A percentile compares a stretch with the other conserved stretches of the same genome.
These are phyloP conservation scores for Hanseniaspora gamundiae DNA, from an alignment of 1,139 yeast species.

Conservation along the genomic window DNA sequence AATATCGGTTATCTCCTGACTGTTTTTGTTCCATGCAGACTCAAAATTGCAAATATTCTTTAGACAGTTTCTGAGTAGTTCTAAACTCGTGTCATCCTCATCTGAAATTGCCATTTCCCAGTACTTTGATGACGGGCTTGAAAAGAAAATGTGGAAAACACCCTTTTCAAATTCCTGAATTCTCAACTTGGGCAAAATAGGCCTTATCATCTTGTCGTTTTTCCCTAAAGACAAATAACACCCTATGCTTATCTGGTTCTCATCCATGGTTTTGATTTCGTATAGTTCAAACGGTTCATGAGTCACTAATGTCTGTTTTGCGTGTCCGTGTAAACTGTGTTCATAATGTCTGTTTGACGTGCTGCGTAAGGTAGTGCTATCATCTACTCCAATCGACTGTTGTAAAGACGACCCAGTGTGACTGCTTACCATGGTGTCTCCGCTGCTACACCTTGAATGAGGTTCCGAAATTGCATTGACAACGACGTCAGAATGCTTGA, in stretches of 20 bases:
- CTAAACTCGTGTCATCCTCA: not conserved
- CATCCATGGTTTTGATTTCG: slow-evolving; percentile 8
- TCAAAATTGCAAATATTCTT: not conserved
- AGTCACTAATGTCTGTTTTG: not conserved
- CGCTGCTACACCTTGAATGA: not conserved
- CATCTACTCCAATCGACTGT: no score
- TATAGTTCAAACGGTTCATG: slow-evolving; percentile 6
- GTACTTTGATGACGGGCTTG: slow-evolving; percentile 5
- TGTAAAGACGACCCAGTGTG: not conserved
- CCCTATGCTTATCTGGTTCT: slow-evolving; percentile 7
- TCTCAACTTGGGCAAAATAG: slow-evolving; percentile 22
- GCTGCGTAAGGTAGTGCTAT: no score
- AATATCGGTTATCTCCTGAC: no score
- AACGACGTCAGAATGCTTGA: not conserved
- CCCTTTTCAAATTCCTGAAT: slow-evolving; percentile 12
- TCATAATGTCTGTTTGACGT: no score
- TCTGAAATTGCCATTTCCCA: slow-evolving; percentile 18
- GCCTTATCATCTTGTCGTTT: slow-evolving; percentile 21
- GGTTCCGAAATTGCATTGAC: not conserved
- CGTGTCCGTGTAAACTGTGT: not conserved
- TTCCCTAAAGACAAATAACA: slow-evolving; percentile 23
- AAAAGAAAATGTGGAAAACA: slow-evolving; percentile 8
- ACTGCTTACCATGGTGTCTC: not conserved
- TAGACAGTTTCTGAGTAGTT: not conserved
- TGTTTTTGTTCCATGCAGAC: no score